phyloP scores from a whole-genome alignment of 805 yeast genomes.

The Cyberlindnera meyerae region DNA sequence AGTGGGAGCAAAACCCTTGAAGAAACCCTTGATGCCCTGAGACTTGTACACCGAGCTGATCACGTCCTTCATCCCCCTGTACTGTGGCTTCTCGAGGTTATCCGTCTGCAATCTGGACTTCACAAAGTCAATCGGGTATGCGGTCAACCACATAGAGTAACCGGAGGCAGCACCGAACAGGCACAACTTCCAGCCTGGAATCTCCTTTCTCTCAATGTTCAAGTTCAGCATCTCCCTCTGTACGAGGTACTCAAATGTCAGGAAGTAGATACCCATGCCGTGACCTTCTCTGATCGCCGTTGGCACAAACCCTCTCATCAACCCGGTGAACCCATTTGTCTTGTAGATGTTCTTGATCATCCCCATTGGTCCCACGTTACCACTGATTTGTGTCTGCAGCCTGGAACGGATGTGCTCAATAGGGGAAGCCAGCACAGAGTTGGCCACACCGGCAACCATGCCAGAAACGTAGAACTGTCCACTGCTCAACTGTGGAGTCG shows the following conservation, averaged over 20 bases:
- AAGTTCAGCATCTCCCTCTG: conserved; percentile 52
- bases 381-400: conserved; percentile 76
- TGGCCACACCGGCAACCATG: conserved; percentile 87
- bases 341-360: conserved; percentile 54
- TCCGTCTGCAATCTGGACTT: conserved; percentile 87
- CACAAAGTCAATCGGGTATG: conserved; percentile 87
- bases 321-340: conserved; percentile 50
- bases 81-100: conserved; percentile 52
- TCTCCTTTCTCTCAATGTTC: conserved; percentile 53
- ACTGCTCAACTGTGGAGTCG: conserved; percentile 40
- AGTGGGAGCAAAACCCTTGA: conserved; percentile 89
- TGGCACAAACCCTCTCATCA: conserved; percentile 79
- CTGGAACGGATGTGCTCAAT: conserved; percentile 94
- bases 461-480: conserved; percentile 79
- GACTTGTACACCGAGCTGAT: conserved; percentile 45
- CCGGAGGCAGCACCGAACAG: conserved; percentile 89
- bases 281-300: conserved; percentile 80
- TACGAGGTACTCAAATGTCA: conserved; percentile 86
- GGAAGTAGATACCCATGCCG: conserved; percentile 85
- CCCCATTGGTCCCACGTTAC: conserved; percentile 71
- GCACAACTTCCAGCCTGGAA: conserved; percentile 86
- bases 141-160: conserved; percentile 75
- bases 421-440: conserved; percentile 85
- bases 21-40: conserved; percentile 74
- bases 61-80: conserved; percentile 56